These are phyloP conservation scores for Tolypocladium sp. DNA, from an alignment of 2,329 filamentous ascomycete genomes.

Conservation along the genomic window DNA sequence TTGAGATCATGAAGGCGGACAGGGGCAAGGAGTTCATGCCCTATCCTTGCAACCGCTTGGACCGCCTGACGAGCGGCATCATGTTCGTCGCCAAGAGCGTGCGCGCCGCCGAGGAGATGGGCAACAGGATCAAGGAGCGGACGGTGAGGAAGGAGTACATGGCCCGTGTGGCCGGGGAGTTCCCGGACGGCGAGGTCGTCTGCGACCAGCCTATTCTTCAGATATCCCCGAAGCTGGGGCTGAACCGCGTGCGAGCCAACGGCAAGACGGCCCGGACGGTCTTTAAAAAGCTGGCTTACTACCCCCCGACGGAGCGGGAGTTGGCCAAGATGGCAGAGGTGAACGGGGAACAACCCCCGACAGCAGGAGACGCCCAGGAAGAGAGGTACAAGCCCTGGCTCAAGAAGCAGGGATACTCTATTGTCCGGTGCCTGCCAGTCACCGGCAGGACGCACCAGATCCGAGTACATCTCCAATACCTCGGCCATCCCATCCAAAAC, in stretches of 20 bases:
- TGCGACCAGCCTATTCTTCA: constrained; percentile 91
- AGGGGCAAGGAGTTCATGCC: constrained; percentile 45
- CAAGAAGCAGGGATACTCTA: constrained; percentile 73
- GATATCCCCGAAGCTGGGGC: constrained; percentile 87
- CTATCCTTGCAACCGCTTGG: constrained; percentile 81
- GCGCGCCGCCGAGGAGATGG: constrained; percentile 68
- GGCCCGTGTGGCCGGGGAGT: constrained; percentile 81
- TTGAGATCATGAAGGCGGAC: constrained; percentile 87
- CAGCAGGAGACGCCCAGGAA: constrained; percentile 9
- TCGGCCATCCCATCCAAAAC: constrained; percentile 92
- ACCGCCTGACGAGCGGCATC: constrained; percentile 87
- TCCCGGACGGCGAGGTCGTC: constrained; percentile 82
- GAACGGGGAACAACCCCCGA: constrained; percentile 10
- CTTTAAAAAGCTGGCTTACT: constrained; percentile 89
- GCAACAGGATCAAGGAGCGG: constrained; percentile 65
- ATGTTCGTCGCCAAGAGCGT: constrained; percentile 95
- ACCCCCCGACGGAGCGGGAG: constrained; percentile 44
- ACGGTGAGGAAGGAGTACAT: constrained; percentile 94
- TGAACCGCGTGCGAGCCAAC: constrained; percentile 89
- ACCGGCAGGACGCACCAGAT: constrained; percentile 94
- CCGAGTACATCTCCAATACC: constrained; percentile 85
- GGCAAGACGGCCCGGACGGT: constrained; percentile 86
- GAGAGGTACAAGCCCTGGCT: constrained; percentile 29
- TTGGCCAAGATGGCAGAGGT: not conserved
- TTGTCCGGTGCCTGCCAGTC: constrained; percentile 86